phyloP scores from a whole-genome alignment of 2,329 filamentous ascomycete genomes.

The Verticillium zaregamsianum region DNA sequence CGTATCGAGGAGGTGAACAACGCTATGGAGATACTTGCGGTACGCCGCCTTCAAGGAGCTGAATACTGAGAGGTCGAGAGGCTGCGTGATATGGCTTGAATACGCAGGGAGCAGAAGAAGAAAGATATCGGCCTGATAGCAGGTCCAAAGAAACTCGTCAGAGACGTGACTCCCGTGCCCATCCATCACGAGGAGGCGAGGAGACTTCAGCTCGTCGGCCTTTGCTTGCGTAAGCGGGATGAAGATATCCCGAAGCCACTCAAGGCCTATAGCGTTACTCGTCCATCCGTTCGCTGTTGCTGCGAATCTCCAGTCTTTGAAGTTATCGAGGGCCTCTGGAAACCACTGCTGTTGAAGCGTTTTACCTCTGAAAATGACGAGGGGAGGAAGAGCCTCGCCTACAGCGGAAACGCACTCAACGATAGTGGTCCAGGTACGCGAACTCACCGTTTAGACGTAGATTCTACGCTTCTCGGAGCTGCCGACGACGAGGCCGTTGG shows the following conservation, averaged over 20 bases:
- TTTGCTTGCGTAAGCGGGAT: slow-evolving; percentile 7
- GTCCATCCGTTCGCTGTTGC: slow-evolving; percentile 16
- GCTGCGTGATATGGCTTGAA: not conserved
- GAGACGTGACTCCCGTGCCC: slow-evolving; percentile 5
- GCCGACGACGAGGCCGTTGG: slow-evolving; percentile 9
- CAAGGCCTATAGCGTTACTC: slow-evolving; percentile 12
- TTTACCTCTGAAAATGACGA: slow-evolving; percentile 18
- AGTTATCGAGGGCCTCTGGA: slow-evolving; percentile 2
- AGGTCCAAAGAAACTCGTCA: slow-evolving; percentile 2
- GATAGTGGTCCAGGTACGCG: slow-evolving; percentile 12
- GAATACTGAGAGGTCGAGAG: not conserved
- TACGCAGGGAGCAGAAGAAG: not conserved
- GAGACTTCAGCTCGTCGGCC: not conserved
- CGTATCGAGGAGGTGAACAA: no score
- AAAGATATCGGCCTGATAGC: not conserved
- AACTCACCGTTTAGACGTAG: not conserved
- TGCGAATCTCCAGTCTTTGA: slow-evolving; percentile 12
- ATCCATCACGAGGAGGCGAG: not conserved
- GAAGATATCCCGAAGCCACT: slow-evolving; percentile 15
- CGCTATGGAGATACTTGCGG: not conserved
- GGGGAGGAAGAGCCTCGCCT: slow-evolving; percentile 3
- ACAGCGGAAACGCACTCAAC: slow-evolving; percentile 14
- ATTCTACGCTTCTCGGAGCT: slow-evolving; percentile 3
- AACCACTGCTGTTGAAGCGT: slow-evolving; percentile 15
- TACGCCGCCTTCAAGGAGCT: not conserved